Evolutionary conservation across 768 basidiomycete species (phyloP).

Genomic region (Suillus cothurnatus): DNA sequence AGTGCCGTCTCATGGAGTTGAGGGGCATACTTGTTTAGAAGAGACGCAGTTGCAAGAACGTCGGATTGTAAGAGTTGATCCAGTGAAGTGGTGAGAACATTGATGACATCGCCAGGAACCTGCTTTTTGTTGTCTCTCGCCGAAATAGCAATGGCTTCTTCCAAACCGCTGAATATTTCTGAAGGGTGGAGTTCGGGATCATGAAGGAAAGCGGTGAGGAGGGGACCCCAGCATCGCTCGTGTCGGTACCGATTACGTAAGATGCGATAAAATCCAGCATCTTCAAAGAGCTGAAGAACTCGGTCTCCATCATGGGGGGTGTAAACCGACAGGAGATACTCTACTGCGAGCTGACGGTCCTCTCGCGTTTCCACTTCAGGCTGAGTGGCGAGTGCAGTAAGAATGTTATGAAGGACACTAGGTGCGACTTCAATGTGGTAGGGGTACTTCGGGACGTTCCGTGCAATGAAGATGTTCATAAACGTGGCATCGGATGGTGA

Average conservation of each 20-base stretch:
- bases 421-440: slow-evolving; percentile 64
- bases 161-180: slow-evolving; percentile 67
- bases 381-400: slow-evolving; percentile 78
- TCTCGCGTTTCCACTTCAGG: slow-evolving; percentile 78
- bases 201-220: slow-evolving; percentile 73
- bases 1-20: slow-evolving; percentile 67
- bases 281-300: slow-evolving; percentile 69
- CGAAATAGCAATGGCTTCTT: slow-evolving; percentile 58
- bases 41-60: slow-evolving; percentile 65
- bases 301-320: slow-evolving; percentile 78
- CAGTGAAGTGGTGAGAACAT: slow-evolving; percentile 58
- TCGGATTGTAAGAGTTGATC: slow-evolving; percentile 63
- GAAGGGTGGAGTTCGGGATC: slow-evolving; percentile 64
- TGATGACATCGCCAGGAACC: slow-evolving; percentile 57
- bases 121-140: slow-evolving; percentile 47
- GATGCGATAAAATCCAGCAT: slow-evolving; percentile 90
- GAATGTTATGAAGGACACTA: slow-evolving; percentile 70
- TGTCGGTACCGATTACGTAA: slow-evolving; percentile 79
- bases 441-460: slow-evolving; percentile 95
- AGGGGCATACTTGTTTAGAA: slow-evolving; percentile 73
- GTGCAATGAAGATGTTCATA: slow-evolving; percentile 92
- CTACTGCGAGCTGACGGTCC: slow-evolving; percentile 92
- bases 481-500: slow-evolving; percentile 72
- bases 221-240: slow-evolving; percentile 72
- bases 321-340: slow-evolving; percentile 91